These are phyloP conservation scores for Backusella macrospora DNA, from an alignment of 192 early-diverging fungal genomes.

Conservation along the genomic window DNA sequence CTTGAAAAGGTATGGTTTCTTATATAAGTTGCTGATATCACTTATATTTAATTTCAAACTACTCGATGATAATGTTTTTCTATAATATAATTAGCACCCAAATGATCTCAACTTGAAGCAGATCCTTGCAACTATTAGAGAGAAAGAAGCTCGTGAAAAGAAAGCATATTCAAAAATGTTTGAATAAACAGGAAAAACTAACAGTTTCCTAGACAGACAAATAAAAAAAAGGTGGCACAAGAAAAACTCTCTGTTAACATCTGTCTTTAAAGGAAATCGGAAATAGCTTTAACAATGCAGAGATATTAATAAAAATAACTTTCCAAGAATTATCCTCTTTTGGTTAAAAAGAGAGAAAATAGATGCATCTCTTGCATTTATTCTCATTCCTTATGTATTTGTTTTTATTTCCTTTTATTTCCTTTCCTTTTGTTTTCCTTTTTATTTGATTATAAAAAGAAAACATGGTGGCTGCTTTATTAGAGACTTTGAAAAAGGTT, in stretches of 20 bases:
- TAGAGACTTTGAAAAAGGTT: conserved; percentile 67
- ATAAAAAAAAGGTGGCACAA: too few species aligned
- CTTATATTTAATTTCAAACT: too few species aligned
- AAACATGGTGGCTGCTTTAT: conserved; percentile 46
- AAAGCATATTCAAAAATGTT: conserved; percentile 2
- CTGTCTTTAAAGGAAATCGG: too few species aligned
- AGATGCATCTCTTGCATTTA: not conserved
- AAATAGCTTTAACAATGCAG: too few species aligned
- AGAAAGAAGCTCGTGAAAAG: not conserved
- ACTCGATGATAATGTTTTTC: too few species aligned
- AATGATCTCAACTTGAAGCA: not conserved
- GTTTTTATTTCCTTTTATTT: not conserved
- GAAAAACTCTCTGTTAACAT: too few species aligned
- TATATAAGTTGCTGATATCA: too few species aligned
- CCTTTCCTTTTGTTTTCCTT: not conserved
- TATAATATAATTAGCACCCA: not conserved
- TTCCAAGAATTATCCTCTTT: too few species aligned
- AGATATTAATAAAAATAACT: too few species aligned
- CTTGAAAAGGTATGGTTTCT: not conserved
- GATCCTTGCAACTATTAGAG: not conserved
- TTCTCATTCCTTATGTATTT: not conserved
- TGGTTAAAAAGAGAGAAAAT: not conserved
- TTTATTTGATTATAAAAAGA: not conserved
- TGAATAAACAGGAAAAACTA: not conserved
- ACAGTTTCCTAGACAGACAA: too few species aligned